Evolutionary conservation across 805 yeast species (phyloP).

Genomic region (Starmerella geochares): DNA sequence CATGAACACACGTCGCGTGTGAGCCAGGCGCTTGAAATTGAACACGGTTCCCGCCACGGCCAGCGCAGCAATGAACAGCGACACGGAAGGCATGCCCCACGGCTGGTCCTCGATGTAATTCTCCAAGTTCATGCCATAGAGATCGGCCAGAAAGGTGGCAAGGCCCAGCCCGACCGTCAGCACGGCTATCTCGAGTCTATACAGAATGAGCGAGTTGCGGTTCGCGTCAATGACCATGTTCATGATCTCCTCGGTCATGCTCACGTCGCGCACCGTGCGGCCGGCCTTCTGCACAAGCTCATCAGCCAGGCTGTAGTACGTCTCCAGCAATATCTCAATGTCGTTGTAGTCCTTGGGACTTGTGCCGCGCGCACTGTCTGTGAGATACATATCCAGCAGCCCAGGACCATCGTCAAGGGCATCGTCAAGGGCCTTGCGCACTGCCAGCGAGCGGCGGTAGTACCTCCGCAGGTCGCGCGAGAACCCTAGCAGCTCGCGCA

Average conservation of each 20-base stretch:
- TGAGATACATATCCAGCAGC: slow-evolving; percentile 65
- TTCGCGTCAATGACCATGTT: slow-evolving; percentile 85
- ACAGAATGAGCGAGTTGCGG: slow-evolving; percentile 78
- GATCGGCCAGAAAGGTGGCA: slow-evolving; percentile 76
- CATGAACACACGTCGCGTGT: slow-evolving; percentile 63
- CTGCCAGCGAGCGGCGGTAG: slow-evolving; percentile 63
- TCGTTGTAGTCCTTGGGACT: slow-evolving; percentile 37
- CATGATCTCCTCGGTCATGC: slow-evolving; percentile 85
- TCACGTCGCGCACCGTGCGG: slow-evolving; percentile 68
- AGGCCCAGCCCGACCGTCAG: slow-evolving; percentile 78
- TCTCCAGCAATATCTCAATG: slow-evolving; percentile 75
- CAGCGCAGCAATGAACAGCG: slow-evolving; percentile 37
- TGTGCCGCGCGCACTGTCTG: slow-evolving; percentile 34
- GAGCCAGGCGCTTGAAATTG: slow-evolving; percentile 49
- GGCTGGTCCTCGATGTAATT: slow-evolving; percentile 79
- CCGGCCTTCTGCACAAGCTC: slow-evolving; percentile 89
- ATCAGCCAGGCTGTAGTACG: slow-evolving; percentile 84
- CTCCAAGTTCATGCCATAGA: slow-evolving; percentile 90
- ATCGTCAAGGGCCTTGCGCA: slow-evolving; percentile 74
- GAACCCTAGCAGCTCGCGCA: slow-evolving; percentile 61
- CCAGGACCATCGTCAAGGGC: slow-evolving; percentile 80
- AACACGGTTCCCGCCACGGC: slow-evolving; percentile 40
- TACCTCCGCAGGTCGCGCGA: slow-evolving; percentile 63
- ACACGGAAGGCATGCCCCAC: slow-evolving; percentile 52
- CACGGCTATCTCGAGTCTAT: slow-evolving; percentile 71